These are phyloP conservation scores for Echeveria elegans DNA, from an alignment of 164 flowering plant genomes.

Conservation along the genomic window DNA sequence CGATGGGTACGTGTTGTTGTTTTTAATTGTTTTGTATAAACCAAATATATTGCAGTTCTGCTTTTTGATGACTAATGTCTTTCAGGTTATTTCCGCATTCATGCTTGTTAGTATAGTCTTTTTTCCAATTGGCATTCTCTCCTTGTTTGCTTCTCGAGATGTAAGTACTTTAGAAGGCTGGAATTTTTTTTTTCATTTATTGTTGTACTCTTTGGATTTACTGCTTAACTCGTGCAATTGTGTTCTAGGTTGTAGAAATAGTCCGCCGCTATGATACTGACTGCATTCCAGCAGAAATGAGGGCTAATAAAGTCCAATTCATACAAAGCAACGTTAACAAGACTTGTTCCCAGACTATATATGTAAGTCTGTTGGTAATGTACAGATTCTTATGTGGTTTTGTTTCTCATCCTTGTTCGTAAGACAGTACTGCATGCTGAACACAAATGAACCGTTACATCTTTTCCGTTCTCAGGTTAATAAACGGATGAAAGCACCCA, in stretches of 20 bases:
- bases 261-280: slow-evolving; percentile 6
- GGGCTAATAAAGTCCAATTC: slow-evolving; percentile 8
- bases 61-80: not conserved
- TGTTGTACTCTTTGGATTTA: not conserved
- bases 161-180: slow-evolving; percentile 35
- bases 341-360: not conserved
- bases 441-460: not conserved
- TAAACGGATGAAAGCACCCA: slow-evolving; percentile 7
- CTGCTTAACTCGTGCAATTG: not conserved
- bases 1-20: slow-evolving; percentile 48
- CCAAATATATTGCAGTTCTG: not conserved
- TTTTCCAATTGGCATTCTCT: slow-evolving; percentile 79
- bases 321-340: slow-evolving; percentile 6
- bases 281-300: slow-evolving; percentile 7
- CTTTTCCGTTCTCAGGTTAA: slow-evolving; percentile 1
- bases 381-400: not conserved
- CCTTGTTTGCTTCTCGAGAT: slow-evolving; percentile 74
- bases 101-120: slow-evolving; percentile 59
- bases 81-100: slow-evolving; percentile 81
- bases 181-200: not conserved
- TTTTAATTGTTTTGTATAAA: not conserved
- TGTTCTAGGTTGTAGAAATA: slow-evolving; percentile 8
- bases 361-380: not conserved
- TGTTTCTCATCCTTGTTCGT: not conserved
- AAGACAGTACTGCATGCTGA: not conserved